Conservation (phyloP, 176 grass and related monocot species). For the Leersia perrieri region DNA sequence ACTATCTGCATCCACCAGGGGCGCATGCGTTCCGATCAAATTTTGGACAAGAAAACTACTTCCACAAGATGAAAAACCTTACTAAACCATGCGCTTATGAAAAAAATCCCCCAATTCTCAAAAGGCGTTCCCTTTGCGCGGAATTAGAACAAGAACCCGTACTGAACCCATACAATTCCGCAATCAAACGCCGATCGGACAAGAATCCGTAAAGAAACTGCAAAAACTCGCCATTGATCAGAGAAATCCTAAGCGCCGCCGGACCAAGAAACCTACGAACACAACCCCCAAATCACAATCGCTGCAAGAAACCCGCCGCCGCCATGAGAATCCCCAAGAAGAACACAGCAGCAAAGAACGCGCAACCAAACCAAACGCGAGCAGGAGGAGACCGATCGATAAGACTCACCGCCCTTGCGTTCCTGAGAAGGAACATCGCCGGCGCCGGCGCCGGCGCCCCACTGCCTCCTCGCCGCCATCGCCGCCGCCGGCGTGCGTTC, state of each 20-base stretch:
- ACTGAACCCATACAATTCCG: neutral
- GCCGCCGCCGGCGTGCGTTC: neutral
- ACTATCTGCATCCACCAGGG: neutral
- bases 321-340: neutral
- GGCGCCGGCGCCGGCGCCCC: neutral
- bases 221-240: neutral
- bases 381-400: neutral
- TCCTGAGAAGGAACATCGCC: conserved; percentile 29
- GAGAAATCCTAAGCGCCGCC: neutral
- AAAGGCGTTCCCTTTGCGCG: neutral
- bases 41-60: neutral
- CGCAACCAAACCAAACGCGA: neutral
- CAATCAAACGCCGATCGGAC: neutral
- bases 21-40: neutral
- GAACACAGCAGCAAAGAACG: neutral
- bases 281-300: neutral
- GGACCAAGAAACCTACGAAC: conserved; percentile 1
- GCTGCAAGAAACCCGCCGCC: neutral
- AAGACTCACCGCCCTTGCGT: conserved; percentile 30
- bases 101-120: neutral
- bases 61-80: neutral
- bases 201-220: neutral
- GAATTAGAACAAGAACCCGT: neutral
- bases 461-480: conserved; percentile 46
- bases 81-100: neutral